Conservation (phyloP, 441 rosid genomes). For the Biscutella laevigata region DNA sequence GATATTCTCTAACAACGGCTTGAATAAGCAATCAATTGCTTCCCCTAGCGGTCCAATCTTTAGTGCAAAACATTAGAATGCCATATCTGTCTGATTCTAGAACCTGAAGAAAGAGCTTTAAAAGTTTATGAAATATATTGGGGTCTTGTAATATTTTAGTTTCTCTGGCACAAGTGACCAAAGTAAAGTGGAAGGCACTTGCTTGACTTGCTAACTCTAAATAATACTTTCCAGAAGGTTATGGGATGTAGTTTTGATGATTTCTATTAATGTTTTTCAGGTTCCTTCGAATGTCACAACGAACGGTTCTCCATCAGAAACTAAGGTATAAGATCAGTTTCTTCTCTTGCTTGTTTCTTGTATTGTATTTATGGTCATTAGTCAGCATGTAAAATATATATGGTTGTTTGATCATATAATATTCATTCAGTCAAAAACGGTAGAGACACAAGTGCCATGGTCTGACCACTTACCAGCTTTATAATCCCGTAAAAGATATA, state of each 20-base stretch:
- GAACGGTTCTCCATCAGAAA: constrained; percentile 21
- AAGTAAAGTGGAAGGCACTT: neutral
- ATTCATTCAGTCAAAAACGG: neutral
- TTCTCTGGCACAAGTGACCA: neutral
- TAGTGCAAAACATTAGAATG: neutral
- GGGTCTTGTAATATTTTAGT: neutral
- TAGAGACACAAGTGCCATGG: neutral
- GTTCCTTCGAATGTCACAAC: constrained; percentile 68
- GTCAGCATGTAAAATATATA: neutral
- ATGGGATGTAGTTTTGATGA: neutral
- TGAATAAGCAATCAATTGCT: neutral
- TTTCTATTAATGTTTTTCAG: constrained; percentile 30
- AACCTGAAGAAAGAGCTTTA: neutral
- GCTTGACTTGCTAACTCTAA: neutral
- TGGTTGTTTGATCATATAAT: neutral
- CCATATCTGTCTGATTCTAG: neutral
- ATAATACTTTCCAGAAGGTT: neutral
- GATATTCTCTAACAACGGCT: neutral
- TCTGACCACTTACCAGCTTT: neutral
- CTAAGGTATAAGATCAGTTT: constrained; percentile 20
- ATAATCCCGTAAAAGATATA: neutral
- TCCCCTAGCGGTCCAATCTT: neutral
- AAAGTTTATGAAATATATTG: neutral
- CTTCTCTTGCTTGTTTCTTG: neutral
- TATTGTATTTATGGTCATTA: neutral